Evolutionary conservation across 768 basidiomycete species (phyloP), one percentile per base, ranked within the genome.

Genomic region (Rhodotorula diobovata): DNA sequence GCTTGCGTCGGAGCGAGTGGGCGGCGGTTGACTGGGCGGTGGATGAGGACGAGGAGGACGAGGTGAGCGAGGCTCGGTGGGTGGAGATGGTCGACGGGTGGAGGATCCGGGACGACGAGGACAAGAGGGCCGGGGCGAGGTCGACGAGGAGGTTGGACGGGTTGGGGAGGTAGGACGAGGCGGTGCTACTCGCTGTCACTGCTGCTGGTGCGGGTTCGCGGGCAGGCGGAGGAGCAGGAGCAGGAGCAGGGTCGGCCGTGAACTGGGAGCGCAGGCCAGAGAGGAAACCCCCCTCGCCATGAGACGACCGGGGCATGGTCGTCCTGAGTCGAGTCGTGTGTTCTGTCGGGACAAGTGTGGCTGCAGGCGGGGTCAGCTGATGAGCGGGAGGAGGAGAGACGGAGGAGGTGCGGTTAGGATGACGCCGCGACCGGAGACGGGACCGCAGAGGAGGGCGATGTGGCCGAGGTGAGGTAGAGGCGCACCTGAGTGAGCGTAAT

Each of bases 81-180:
- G 58, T 30, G 3, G 48, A 16, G 43, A 70, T 32, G 59, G 51
- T 70, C 0, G 23, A 2, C 9, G 68, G 68, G 58, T 70, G 68
- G 12, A 70, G 58, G 18, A 70, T 11, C 18, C 57, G 50, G 14
- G 58, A 35, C 6, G 59, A 57, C 2, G 64, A 59, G 25, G 56
- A 35, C 56, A 71, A 50, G 56, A 71, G 56, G 23, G 5, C 7
- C 2, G 70, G 70, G 1, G 70, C 63, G 55, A 71, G 66, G 57
- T 67, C 65, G 56, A 57, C 62, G 35, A 71, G 66, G 54, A 71
- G 60, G 16, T 62, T 56, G 20, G 64, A 61, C 14, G 70, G 70
- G 55, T 71, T 65, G 10, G 64, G 69, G 21, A 70, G 69, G 59
- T 70, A 70, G 8, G 58, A 61, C 51, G 61, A 1, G 34, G 60